Evolutionary conservation across 164 flowering plant species (phyloP), one percentile per base, ranked within the genome.

Genomic region (Dillenia turbinata): DNA sequence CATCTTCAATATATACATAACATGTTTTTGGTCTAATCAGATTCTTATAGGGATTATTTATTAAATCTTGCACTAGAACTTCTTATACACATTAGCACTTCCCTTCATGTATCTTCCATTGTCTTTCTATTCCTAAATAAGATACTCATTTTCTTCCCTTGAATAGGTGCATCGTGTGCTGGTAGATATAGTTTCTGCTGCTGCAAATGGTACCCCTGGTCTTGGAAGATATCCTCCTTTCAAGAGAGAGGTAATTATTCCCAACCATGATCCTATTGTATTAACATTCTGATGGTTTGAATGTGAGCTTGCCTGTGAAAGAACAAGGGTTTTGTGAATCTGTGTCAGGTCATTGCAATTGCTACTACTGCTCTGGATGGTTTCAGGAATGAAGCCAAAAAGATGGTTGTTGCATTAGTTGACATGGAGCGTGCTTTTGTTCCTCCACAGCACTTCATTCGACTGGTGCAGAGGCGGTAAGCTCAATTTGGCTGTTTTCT

Each of bases 361-460:
- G 99, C 99, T 54, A 84, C 79, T 71, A 68, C 85, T 76, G 99
- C 99, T 12, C 72, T 95, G 57, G 99, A 95, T 69, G 84, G 61
- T 8, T 95, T 92, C 67, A 90, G 82, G 69, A 86, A 67, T 74
- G 96, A 95, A 69, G 96, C 99, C 9, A 95, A 88, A 69, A 92
- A 87, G 67, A 95, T 95, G 99, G 99, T 95, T 49, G 89, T 90
- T 75, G 98, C 94, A 16, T 74, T 95, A 51, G 99, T 95, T 59
- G 99, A 95, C 75, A 95, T 95, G 99, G 99, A 95, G 74, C 85
- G 99, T 47, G 99, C 91, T 53, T 95, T 90, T 81, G 98, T 95
- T 63, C 99, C 99, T 60, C 98, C 99, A 26, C 98, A 95, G 70
- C 99, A 95, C 66, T 95, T 92, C 71, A 90, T 95, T 48, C 99